phyloP scores from a whole-genome alignment of 352 stramenopile genomes.

The Phytophthora tentaculata region DNA sequence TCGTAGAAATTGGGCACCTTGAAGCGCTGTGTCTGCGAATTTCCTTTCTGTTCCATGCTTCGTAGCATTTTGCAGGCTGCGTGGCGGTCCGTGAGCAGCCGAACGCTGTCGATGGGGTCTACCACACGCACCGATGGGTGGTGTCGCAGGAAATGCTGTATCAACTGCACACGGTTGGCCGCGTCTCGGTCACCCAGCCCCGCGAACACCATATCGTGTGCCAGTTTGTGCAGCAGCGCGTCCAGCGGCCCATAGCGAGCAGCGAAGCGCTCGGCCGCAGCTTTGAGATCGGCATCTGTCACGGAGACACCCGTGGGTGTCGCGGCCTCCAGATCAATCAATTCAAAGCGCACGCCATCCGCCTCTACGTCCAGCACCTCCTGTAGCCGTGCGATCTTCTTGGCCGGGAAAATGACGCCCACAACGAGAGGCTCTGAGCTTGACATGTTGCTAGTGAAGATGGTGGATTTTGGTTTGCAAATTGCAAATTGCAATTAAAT shows the following conservation, averaged over 20 bases:
- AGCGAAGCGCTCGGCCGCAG: conserved; percentile 30
- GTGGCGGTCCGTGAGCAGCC: conserved; percentile 73
- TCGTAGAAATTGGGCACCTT: conserved; percentile 61
- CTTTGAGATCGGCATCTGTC: conserved; percentile 34
- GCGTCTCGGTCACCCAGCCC: conserved; percentile 55
- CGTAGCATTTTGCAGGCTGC: conserved; percentile 62
- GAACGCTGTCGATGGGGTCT: conserved; percentile 73
- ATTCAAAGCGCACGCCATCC: conserved; percentile 69
- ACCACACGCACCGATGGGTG: conserved; percentile 64
- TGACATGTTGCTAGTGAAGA: conserved; percentile 26
- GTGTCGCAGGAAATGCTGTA: conserved; percentile 50
- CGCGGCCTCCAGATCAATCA: conserved; percentile 73
- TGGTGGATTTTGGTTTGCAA: no score
- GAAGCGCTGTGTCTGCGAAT: conserved; percentile 31
- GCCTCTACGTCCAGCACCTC: conserved; percentile 54
- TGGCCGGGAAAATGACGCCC: conserved; percentile 80
- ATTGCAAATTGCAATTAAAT: no score
- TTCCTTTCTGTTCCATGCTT: conserved; percentile 20
- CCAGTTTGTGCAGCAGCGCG: conserved; percentile 81
- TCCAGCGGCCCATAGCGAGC: conserved; percentile 57
- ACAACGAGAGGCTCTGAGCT: conserved; percentile 48
- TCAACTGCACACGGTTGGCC: conserved; percentile 50
- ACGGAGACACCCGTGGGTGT: conserved; percentile 24
- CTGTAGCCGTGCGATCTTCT: conserved; percentile 83
- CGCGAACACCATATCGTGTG: conserved; percentile 85